Evolutionary conservation across 345 rosid genomes (phyloP).

Genomic region (Populus simonii): DNA sequence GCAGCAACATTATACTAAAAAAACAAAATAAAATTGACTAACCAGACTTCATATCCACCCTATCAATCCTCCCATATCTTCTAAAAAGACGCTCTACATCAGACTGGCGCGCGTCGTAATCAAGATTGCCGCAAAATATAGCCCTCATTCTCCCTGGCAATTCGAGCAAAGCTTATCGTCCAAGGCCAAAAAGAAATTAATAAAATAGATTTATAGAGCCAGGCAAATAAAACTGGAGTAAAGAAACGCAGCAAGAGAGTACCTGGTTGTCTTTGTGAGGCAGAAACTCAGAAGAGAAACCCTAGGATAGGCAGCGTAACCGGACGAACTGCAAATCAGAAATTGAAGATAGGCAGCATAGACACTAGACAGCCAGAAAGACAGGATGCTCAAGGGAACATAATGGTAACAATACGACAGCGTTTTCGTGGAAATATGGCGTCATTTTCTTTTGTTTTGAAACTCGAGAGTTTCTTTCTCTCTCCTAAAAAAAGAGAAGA

Average conservation of each 20-base stretch:
- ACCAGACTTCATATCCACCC: constrained; percentile 82
- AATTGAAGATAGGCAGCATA: not conserved
- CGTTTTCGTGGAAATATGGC: not conserved
- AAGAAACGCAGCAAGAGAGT: not conserved
- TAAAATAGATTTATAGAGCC: not conserved
- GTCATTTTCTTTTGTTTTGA: not conserved
- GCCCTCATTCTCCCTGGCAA: constrained; percentile 46
- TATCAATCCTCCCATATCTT: constrained; percentile 69
- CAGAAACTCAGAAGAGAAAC: not conserved
- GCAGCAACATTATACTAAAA: not conserved
- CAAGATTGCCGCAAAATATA: constrained; percentile 84
- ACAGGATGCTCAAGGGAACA: not conserved
- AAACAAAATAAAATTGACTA: not conserved
- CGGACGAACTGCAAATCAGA: not conserved
- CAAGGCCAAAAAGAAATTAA: not conserved
- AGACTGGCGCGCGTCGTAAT: constrained; percentile 80
- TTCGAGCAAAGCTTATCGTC: not conserved
- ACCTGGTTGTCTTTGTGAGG: not conserved
- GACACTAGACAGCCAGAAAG: too few relatives aligned
- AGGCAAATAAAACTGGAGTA: not conserved
- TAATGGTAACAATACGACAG: not conserved
- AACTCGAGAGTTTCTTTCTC: not conserved
- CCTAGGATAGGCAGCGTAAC: not conserved
- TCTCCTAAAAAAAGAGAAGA: not conserved
- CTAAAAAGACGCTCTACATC: constrained; percentile 80